phyloP scores from a whole-genome alignment of 352 stramenopile species.

The Phytopythium chamaehyphon region DNA sequence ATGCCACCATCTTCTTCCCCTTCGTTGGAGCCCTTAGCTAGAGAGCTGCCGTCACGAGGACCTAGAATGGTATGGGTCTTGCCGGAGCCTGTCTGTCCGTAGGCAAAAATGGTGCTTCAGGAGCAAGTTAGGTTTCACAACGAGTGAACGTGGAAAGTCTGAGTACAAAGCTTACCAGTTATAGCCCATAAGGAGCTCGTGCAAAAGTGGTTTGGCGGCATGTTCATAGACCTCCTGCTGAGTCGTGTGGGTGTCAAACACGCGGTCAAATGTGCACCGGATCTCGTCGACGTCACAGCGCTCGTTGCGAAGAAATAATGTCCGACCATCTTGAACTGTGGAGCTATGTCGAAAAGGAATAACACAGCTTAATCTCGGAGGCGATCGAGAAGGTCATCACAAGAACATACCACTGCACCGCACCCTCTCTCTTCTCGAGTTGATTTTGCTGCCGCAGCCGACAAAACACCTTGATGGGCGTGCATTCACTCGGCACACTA shows the following conservation, averaged over 20 bases:
- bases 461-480: slow-evolving; percentile 68
- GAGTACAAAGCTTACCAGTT: slow-evolving; percentile 43
- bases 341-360: slow-evolving; percentile 22
- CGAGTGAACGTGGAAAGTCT: background rate
- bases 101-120: slow-evolving; percentile 91
- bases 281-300: slow-evolving; percentile 71
- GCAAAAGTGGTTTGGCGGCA: slow-evolving; percentile 61
- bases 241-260: slow-evolving; percentile 59
- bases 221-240: slow-evolving; percentile 72
- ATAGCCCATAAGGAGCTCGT: slow-evolving; percentile 66
- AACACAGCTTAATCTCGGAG: background rate
- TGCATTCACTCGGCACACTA: slow-evolving; percentile 10
- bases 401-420: slow-evolving; percentile 51
- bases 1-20: slow-evolving; percentile 57
- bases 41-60: slow-evolving; percentile 38
- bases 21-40: slow-evolving; percentile 5
- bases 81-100: slow-evolving; percentile 93
- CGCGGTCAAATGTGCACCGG: slow-evolving; percentile 59
- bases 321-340: slow-evolving; percentile 52
- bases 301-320: slow-evolving; percentile 59
- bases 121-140: slow-evolving; percentile 26
- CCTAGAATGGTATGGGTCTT: slow-evolving; percentile 91
- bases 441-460: slow-evolving; percentile 75
- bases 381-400: background rate
- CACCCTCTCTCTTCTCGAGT: slow-evolving; percentile 60